A percentile compares a stretch with the other conserved stretches of the same genome.
Conservation (phyloP, 164 flowering plant species). For the Aristolochia fimbriata region DNA sequence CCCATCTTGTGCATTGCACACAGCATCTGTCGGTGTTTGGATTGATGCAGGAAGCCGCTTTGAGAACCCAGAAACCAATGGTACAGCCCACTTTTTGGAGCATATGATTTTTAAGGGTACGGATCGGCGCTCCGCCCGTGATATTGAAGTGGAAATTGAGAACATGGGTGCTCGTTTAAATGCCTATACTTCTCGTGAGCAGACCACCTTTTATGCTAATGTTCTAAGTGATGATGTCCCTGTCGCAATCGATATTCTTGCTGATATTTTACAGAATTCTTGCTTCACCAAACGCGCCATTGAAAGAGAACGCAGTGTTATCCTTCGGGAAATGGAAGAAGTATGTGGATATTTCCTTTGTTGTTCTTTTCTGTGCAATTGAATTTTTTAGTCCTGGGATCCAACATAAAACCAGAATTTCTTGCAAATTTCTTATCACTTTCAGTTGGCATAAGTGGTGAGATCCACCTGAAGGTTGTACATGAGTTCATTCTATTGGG, state of each 20-base stretch:
- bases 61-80: slow-evolving; percentile 66
- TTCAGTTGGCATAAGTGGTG: no score
- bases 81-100: slow-evolving; percentile 86
- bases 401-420: no score
- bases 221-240: slow-evolving; percentile 53
- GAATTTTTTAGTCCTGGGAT: no score
- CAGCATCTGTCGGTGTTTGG: slow-evolving; percentile 83
- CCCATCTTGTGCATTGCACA: slow-evolving; percentile 27
- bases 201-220: slow-evolving; percentile 77
- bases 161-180: slow-evolving; percentile 83
- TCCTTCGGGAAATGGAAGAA: slow-evolving; percentile 78
- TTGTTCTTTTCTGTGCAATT: neutral
- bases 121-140: slow-evolving; percentile 34
- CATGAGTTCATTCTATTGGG: no score
- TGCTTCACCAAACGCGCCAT: slow-evolving; percentile 43
- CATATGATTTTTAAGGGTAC: slow-evolving; percentile 91
- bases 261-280: slow-evolving; percentile 78
- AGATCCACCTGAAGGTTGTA: no score
- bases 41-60: slow-evolving; percentile 85
- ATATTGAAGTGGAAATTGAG: slow-evolving; percentile 75
- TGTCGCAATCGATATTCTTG: slow-evolving; percentile 49
- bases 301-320: slow-evolving; percentile 55
- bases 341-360: slow-evolving; percentile 14
- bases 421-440: no score
- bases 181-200: slow-evolving; percentile 84